Evolutionary conservation across 2,329 filamentous ascomycete genomes (phyloP), one percentile per base, ranked within the genome.

Genomic region (Emergomyces pasteurianus): DNA sequence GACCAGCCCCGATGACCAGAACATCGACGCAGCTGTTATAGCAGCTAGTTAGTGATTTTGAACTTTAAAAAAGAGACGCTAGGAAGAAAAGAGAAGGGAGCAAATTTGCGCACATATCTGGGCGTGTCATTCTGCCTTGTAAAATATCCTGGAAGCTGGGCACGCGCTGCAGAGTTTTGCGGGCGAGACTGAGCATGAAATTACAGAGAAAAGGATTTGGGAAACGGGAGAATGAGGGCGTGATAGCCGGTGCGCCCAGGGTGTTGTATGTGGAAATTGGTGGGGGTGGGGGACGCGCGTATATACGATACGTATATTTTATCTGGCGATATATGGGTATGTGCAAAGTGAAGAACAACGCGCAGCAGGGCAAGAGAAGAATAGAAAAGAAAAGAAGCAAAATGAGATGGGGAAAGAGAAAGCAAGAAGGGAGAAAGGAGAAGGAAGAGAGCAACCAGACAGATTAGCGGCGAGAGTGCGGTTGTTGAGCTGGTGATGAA

Each of bases 1-100:
- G 94, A 74, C 94, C 94, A 79, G 92, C 92, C 74, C 94, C 94
- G 80, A 97, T 96, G 77, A 99, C 86, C 74, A 99, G 90, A 69
- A 99, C 88, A 79, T 99, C 94, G 75, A 97, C 90, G 72, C 90
- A 87, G 77, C 91, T 95, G 76, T 95, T 95, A 76, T 59, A 70
- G 65, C 59, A 56, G 47, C 16, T 58, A 55, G 23, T 43, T 40
- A 61, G 31, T n/a, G 16, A 54, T 36, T 36, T 36, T 36, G 5
- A 5, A 23, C 16, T 40, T 34, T 3, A 46, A 23, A 21, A 38
- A 10, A 55, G 28, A n/a, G 6, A 46, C 9, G 36, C 10, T n/a
- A 36, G n/a, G 55, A 26, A 36, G 7, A 4, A 31, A 28, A 23
- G 21, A 23, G n/a, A 28, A n/a, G 18, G 16, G 47, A 50, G 47